A percentile compares a stretch with the other conserved stretches of the same genome.
These are phyloP conservation scores for Fusarium albidum DNA, from an alignment of 2,329 filamentous ascomycete species.

Conservation along the genomic window DNA sequence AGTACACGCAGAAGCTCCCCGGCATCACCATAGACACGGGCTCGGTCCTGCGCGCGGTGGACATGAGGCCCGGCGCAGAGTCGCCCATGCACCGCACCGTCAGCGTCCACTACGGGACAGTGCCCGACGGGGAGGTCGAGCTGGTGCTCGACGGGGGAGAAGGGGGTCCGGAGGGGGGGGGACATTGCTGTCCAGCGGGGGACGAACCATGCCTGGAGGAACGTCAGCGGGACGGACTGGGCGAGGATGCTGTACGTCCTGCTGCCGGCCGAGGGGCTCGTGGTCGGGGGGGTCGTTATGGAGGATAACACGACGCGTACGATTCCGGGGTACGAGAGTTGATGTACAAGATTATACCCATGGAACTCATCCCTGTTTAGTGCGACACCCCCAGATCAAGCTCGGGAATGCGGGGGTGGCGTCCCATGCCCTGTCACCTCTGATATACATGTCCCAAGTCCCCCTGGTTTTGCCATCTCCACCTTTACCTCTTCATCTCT, in stretches of 20 bases:
- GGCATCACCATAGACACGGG: conserved; percentile 3
- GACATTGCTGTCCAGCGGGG: conserved; percentile 64
- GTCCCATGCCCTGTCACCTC: no score
- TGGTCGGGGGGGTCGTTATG: no score
- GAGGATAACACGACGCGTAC: no score
- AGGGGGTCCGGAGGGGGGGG: conserved; percentile 54
- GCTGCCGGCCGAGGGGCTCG: no score
- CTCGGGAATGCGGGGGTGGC: no score
- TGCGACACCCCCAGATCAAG: no score
- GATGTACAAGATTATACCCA: no score
- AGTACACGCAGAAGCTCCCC: conserved; percentile 4
- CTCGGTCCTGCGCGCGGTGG: not conserved
- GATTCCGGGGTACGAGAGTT: no score
- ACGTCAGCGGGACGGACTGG: conserved; percentile 54
- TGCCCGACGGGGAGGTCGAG: conserved; percentile 63
- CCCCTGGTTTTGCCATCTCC: no score
- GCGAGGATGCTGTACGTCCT: conserved; percentile 53
- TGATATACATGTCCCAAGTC: no score
- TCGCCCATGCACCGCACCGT: conserved; percentile 55
- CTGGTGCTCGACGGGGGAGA: conserved; percentile 60
- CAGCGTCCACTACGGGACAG: conserved; percentile 62
- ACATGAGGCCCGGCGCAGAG: conserved; percentile 1
- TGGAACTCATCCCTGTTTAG: no score
- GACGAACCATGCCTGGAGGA: conserved; percentile 65
- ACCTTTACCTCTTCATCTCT: no score